These are phyloP conservation scores for Cytospora leucostoma DNA, from an alignment of 2,329 filamentous ascomycete species.

Conservation along the genomic window DNA sequence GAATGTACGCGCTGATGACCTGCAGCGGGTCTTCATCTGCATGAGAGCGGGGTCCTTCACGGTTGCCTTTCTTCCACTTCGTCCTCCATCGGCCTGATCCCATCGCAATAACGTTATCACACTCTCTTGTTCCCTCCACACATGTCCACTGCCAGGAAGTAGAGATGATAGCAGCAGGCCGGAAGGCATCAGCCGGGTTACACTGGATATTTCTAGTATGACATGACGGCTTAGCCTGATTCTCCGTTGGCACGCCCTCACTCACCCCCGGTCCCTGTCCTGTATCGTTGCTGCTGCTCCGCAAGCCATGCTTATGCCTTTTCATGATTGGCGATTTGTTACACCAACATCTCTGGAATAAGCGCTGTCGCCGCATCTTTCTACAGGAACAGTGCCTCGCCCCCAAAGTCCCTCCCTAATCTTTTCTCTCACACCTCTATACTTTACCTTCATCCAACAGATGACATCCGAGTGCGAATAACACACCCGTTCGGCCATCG, in stretches of 20 bases:
- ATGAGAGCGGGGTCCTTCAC: conserved; percentile 5
- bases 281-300: conserved; percentile 4
- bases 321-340: conserved; percentile 25
- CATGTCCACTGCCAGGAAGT: background rate
- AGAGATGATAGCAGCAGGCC: conserved; percentile 4
- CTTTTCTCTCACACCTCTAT: conserved; percentile 19
- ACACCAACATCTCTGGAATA: conserved; percentile 28
- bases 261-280: conserved; percentile 5
- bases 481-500: conserved; percentile 11
- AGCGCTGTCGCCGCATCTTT: conserved; percentile 27
- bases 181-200: conserved; percentile 4
- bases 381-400: conserved; percentile 27
- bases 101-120: conserved; percentile 14
- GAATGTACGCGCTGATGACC: conserved; percentile 2
- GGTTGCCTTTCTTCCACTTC: conserved; percentile 27
- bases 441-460: conserved; percentile 15
- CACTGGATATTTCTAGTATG: conserved; percentile 3
- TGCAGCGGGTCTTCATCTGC: conserved; percentile 13
- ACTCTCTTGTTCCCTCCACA: conserved; percentile 3
- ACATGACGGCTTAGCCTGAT: conserved; percentile 9
- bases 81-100: conserved; percentile 4
- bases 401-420: conserved; percentile 23
- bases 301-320: conserved; percentile 15
- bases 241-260: conserved; percentile 8
- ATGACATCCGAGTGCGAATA: conserved; percentile 13